These are phyloP conservation scores for Parastagonospora nodorum DNA, from an alignment of 2,329 filamentous ascomycete species.

Conservation along the genomic window DNA sequence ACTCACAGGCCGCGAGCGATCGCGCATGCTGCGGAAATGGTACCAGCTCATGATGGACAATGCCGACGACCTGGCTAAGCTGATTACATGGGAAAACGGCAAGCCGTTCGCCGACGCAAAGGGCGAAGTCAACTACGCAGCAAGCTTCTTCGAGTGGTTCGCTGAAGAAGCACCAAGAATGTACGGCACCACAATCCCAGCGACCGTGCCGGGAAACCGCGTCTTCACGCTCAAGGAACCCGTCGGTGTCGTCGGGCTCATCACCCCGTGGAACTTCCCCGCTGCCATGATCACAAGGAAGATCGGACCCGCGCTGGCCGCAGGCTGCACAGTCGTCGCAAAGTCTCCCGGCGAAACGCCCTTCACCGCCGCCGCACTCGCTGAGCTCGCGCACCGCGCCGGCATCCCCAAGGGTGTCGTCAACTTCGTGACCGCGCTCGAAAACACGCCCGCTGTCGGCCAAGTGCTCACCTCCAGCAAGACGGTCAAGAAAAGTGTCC, in stretches of 20 bases:
- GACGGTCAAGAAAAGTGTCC: constrained; percentile 82
- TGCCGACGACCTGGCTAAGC: constrained; percentile 75
- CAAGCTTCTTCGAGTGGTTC: constrained; percentile 51
- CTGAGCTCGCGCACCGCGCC: constrained; percentile 82
- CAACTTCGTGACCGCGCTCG: constrained; percentile 80
- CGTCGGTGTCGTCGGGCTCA: constrained; percentile 80
- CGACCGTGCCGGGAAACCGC: constrained; percentile 72
- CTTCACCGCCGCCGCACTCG: constrained; percentile 84
- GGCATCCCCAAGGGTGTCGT: constrained; percentile 90
- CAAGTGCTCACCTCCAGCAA: constrained; percentile 75
- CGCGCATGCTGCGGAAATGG: constrained; percentile 77
- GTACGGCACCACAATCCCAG: constrained; percentile 72
- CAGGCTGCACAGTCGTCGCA: constrained; percentile 92
- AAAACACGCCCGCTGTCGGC: constrained; percentile 82
- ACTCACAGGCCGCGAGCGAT: constrained; percentile 74
- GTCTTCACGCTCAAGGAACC: constrained; percentile 82
- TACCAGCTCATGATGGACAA: constrained; percentile 81
- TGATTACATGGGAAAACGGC: constrained; percentile 90
- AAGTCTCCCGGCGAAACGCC: constrained; percentile 94
- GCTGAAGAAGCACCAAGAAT: constrained; percentile 46
- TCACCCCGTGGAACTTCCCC: constrained; percentile 85
- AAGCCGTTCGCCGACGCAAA: constrained; percentile 69
- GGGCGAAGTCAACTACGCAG: constrained; percentile 48
- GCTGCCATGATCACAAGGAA: constrained; percentile 58
- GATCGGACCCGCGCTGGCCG: constrained; percentile 73